phyloP scores from a whole-genome alignment of 257 asterid genomes.

The Forsythia suspensa region DNA sequence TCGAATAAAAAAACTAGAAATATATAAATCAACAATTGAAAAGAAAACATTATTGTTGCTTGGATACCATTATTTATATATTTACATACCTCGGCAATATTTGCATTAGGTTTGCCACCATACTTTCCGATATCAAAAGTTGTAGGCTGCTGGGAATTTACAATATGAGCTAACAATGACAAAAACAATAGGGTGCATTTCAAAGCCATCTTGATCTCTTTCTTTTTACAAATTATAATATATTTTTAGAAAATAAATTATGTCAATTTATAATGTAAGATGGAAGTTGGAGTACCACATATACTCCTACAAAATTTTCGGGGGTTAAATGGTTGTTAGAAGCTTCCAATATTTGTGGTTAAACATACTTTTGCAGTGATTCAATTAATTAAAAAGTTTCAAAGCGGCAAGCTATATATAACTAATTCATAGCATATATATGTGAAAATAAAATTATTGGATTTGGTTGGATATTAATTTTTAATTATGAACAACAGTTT shows the following conservation, averaged over 20 bases:
- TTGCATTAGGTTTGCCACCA: not conserved
- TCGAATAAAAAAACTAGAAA: not conserved
- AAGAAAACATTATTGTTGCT: too few relatives aligned
- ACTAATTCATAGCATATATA: too few relatives aligned
- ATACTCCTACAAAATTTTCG: not conserved
- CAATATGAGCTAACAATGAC: not conserved
- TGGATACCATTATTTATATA: not conserved
- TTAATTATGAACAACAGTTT: too few relatives aligned
- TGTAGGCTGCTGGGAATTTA: not conserved
- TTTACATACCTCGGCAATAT: not conserved
- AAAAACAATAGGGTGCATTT: not conserved
- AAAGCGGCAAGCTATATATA: too few relatives aligned
- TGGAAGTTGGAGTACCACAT: not conserved
- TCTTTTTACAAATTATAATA: not conserved
- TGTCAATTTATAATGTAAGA: not conserved
- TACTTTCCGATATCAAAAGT: not conserved
- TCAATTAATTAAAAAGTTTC: too few relatives aligned
- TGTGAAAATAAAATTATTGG: too few relatives aligned
- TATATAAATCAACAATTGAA: too few relatives aligned
- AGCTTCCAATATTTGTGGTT: not conserved
- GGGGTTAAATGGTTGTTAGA: not conserved
- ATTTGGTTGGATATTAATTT: too few relatives aligned
- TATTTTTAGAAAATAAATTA: not conserved
- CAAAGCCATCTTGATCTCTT: not conserved
- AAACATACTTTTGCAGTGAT: too few relatives aligned